phyloP scores from a whole-genome alignment of 306 rosid species.

The Myrica gale region DNA sequence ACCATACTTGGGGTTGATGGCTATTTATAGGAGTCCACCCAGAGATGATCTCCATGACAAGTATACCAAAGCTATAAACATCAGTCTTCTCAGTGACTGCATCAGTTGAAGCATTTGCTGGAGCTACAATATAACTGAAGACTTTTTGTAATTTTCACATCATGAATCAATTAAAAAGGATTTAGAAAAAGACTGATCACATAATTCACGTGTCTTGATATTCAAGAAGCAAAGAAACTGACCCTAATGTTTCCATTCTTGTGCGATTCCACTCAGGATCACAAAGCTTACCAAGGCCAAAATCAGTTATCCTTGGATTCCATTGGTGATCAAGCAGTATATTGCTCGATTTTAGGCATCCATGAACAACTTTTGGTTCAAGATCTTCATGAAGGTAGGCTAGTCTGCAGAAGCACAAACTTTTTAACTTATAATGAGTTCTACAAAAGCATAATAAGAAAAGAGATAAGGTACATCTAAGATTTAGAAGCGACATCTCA shows the following conservation, averaged over 20 bases:
- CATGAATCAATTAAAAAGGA: not conserved
- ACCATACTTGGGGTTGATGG: slow-evolving; percentile 38
- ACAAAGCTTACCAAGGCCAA: slow-evolving; percentile 47
- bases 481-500: slow-evolving; percentile 21
- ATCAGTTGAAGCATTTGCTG: slow-evolving; percentile 32
- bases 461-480: not conserved
- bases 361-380: slow-evolving; percentile 56
- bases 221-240: slow-evolving; percentile 10
- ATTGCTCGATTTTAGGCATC: slow-evolving; percentile 49
- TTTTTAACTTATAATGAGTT: too few relatives aligned
- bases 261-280: slow-evolving; percentile 29
- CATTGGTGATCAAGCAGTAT: slow-evolving; percentile 56
- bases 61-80: slow-evolving; percentile 61
- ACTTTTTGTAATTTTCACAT: slow-evolving; percentile 5
- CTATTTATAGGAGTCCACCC: slow-evolving; percentile 46
- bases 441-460: not conserved
- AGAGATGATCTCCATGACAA: slow-evolving; percentile 63
- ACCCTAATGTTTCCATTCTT: slow-evolving; percentile 47
- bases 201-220: not conserved
- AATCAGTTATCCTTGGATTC: slow-evolving; percentile 58
- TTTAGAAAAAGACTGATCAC: not conserved
- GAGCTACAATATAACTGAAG: slow-evolving; percentile 37
- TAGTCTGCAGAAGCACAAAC: slow-evolving; percentile 42
- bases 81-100: slow-evolving; percentile 39
- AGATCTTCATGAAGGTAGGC: slow-evolving; percentile 67